A percentile compares a stretch with the other conserved stretches of the same genome.
Evolutionary conservation across 1,284 basidiomycete species (phyloP).

Genomic region (Peniophora sp.): DNA sequence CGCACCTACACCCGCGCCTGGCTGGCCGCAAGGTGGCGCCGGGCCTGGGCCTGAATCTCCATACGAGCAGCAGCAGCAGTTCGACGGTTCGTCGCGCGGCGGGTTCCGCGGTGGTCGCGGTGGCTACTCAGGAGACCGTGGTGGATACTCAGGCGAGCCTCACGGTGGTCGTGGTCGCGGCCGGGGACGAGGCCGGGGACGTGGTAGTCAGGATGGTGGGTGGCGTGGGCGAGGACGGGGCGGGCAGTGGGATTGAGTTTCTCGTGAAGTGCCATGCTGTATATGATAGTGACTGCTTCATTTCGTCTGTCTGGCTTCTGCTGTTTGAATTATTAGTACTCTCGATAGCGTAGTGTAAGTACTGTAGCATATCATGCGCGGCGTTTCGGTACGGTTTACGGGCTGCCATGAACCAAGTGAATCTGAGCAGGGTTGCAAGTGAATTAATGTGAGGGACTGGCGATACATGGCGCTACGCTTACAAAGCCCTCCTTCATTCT

Average conservation of each 20-base stretch:
- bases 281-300: too few species aligned
- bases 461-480: too few species aligned
- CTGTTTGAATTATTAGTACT: too few species aligned
- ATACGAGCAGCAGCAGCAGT: neutral
- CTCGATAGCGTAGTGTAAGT: too few species aligned
- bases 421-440: too few species aligned
- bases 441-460: too few species aligned
- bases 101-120: neutral
- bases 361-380: too few species aligned
- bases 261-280: too few species aligned
- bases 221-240: constrained; percentile 2
- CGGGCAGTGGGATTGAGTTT: constrained; percentile 1
- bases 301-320: neutral
- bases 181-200: constrained; percentile 4
- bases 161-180: constrained; percentile 6
- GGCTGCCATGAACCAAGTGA: too few species aligned
- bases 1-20: neutral
- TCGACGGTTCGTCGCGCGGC: neutral
- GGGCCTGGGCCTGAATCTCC: neutral
- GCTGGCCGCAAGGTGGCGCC: neutral
- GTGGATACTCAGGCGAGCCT: constrained; percentile 3
- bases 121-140: constrained; percentile 5
- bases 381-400: too few species aligned
- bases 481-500: too few species aligned
- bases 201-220: neutral